A percentile compares a stretch with the other conserved stretches of the same genome.
Evolutionary conservation across 208 protist genomes (phyloP).

Genomic region (Wallacemonas sp.): DNA sequence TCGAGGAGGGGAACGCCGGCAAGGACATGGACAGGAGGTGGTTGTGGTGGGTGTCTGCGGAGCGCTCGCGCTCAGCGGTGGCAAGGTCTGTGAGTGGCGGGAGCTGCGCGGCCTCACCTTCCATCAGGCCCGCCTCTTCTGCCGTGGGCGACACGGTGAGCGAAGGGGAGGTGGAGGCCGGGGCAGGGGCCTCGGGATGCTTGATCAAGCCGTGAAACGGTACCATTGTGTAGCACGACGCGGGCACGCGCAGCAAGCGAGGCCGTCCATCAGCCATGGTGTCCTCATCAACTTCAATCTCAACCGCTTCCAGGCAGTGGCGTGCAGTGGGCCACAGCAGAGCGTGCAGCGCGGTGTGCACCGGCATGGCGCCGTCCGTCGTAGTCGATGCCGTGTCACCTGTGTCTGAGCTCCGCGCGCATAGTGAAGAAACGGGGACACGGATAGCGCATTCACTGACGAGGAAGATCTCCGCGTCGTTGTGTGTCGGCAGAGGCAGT

Average conservation of each 20-base stretch:
- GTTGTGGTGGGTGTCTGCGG: too few relatives aligned
- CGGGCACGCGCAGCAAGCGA: not conserved
- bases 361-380: not conserved
- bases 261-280: not conserved
- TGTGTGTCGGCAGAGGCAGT: too few relatives aligned
- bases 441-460: not conserved
- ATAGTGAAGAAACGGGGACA: not conserved
- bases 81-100: too few relatives aligned
- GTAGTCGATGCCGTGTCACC: not conserved
- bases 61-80: too few relatives aligned
- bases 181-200: too few relatives aligned
- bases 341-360: not conserved
- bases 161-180: too few relatives aligned
- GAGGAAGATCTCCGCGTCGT: not conserved
- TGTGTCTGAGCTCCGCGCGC: slow-evolving; percentile 1
- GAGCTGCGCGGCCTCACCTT: too few relatives aligned
- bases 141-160: too few relatives aligned
- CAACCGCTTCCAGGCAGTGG: not conserved
- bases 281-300: not conserved
- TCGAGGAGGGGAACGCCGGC: too few relatives aligned
- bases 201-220: too few relatives aligned
- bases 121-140: too few relatives aligned
- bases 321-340: not conserved
- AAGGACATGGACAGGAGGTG: too few relatives aligned
- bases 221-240: not conserved